Base-by-base conservation (phyloP, 768 basidiomycete genomes). In the Tricholoma hemisulphureum region DNA sequence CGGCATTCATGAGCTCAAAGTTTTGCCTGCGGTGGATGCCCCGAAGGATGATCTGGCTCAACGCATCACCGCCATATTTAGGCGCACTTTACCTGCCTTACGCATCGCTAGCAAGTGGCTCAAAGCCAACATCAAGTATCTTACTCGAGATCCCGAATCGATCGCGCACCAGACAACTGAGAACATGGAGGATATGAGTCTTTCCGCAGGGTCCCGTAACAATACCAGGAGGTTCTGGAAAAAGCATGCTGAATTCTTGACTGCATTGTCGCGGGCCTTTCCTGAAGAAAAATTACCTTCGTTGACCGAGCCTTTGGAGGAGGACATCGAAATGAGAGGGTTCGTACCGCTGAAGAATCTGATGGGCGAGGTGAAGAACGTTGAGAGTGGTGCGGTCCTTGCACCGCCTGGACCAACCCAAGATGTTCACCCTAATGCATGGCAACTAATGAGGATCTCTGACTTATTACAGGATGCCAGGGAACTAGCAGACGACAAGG, bases 71-170 rank as follows among this genome's bases (percentile, higher is more conserved):
- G 95, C 95, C 1, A 81, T 83, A 11, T 89, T 98, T 59, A 80
- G 96, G 49, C 82, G 97, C 26, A 88, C 89, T 5, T 76, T 98
- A 6, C 95, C 95, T 4, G 88, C 92, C 6, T 75, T 98, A 31
- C 85, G 96, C 18, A 87, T 98, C 55, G 85, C 88, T 4, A 87
- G 87, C 65, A 95, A 94, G 69, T 99, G 97, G 97, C 69, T 98
- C 11, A 77, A 81, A 28, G 84, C 84, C 4, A 93, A 98, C 68
- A 72, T 84, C 63, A 83, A 83, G 58, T 91, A 91, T 61, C 67
- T 93, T 21, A 64, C 74, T 35, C 82, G 84, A 48, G 78, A 77
- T 65, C 72, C 67, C 57, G 73, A 74, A 55, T 77, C 70, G 57
- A 60, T 61, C 26, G 74, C 73, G 3, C 72, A 71, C 26, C 70